Evolutionary conservation across 257 asterid species (phyloP).

Genomic region (Cruciata laevipes): DNA sequence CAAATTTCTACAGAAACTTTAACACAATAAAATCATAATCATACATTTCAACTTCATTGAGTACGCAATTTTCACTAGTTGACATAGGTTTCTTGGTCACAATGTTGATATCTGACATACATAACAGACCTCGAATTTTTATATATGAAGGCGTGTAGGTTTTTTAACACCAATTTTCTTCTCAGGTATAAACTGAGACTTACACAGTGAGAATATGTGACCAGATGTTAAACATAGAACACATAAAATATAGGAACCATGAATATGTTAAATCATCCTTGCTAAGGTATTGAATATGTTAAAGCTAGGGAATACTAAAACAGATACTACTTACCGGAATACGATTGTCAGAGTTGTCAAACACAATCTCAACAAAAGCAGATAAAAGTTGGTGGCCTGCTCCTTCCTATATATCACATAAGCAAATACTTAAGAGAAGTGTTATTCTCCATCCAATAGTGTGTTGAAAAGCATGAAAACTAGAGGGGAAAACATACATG

Average conservation of each 20-base stretch:
- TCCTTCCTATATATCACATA: conserved; percentile 68
- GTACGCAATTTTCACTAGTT: neutral
- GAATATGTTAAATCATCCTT: neutral
- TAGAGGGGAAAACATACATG: conserved; percentile 51
- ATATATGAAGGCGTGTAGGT: neutral
- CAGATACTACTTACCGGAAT: conserved; percentile 50
- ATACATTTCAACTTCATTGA: neutral
- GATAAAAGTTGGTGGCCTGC: conserved; percentile 90
- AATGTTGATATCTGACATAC: neutral
- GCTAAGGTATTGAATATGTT: neutral
- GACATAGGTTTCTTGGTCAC: neutral
- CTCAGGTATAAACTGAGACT: neutral
- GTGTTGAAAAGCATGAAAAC: neutral
- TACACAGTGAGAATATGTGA: neutral
- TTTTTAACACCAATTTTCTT: neutral
- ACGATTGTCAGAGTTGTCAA: conserved; percentile 93
- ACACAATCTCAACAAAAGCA: conserved; percentile 98
- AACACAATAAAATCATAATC: neutral
- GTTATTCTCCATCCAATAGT: neutral
- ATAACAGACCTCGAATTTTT: too few relatives aligned
- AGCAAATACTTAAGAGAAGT: neutral
- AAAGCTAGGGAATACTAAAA: neutral
- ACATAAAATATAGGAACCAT: neutral
- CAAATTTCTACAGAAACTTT: neutral
- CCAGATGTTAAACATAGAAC: neutral